Evolutionary conservation across 805 yeast genomes (phyloP).

Genomic region (Diddensiella santjacobensis): DNA sequence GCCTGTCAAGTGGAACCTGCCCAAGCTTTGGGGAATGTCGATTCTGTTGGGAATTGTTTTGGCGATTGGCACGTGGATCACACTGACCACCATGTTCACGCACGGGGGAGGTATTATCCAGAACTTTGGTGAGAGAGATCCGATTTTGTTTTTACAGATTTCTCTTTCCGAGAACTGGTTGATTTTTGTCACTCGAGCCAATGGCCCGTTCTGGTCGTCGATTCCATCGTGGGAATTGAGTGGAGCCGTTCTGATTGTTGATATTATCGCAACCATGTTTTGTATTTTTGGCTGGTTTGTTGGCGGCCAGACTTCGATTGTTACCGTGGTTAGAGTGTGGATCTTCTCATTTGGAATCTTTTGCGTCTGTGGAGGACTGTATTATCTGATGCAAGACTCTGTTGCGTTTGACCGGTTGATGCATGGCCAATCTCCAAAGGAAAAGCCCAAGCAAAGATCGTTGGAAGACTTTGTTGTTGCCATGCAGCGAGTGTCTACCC

Average conservation of each 20-base stretch:
- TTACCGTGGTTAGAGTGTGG: slow-evolving; percentile 92
- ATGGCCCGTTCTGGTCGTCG: slow-evolving; percentile 98
- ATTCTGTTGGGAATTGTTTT: slow-evolving; percentile 62
- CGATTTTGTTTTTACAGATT: slow-evolving; percentile 90
- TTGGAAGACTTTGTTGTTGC: slow-evolving; percentile 59
- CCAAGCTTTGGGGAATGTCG: slow-evolving; percentile 86
- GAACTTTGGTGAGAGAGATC: slow-evolving; percentile 91
- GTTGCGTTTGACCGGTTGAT: slow-evolving; percentile 50
- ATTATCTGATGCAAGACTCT: slow-evolving; percentile 78
- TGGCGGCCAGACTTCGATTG: slow-evolving; percentile 95
- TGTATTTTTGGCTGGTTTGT: slow-evolving; percentile 96
- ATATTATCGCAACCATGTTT: slow-evolving; percentile 88
- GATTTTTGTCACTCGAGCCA: slow-evolving; percentile 94
- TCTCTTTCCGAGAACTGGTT: slow-evolving; percentile 96
- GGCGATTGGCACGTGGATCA: slow-evolving; percentile 85
- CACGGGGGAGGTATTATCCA: slow-evolving; percentile 89
- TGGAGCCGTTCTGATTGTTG: slow-evolving; percentile 90
- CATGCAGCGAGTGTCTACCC: slow-evolving; percentile 64
- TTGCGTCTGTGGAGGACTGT: slow-evolving; percentile 95
- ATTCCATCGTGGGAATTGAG: slow-evolving; percentile 94
- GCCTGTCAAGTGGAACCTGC: slow-evolving; percentile 96
- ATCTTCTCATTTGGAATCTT: slow-evolving; percentile 94
- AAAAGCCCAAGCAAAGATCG: slow-evolving; percentile 44
- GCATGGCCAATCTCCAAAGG: slow-evolving; percentile 48
- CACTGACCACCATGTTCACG: slow-evolving; percentile 89